A percentile compares a stretch with the other conserved stretches of the same genome.
These are phyloP conservation scores for Mycena galopus DNA, from an alignment of 768 basidiomycete species.

Conservation along the genomic window DNA sequence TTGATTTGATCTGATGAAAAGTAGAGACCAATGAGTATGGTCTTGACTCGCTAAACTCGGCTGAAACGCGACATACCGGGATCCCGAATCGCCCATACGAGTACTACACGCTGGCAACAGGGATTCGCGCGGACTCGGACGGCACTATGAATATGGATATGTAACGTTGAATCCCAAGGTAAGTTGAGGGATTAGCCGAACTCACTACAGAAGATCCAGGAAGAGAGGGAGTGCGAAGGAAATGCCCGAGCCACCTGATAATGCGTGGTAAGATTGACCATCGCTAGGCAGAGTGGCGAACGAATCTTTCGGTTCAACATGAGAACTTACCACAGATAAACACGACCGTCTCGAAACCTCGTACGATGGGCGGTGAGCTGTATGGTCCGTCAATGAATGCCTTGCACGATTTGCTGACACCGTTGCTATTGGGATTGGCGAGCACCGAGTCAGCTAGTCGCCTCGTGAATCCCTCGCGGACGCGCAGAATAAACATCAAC, in stretches of 20 bases:
- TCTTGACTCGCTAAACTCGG: not conserved
- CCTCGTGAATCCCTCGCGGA: constrained; percentile 64
- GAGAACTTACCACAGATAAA: constrained; percentile 57
- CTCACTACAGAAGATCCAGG: constrained; percentile 57
- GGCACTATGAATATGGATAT: constrained; percentile 38
- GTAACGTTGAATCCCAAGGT: not conserved
- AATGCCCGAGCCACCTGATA: constrained; percentile 63
- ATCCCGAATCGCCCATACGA: constrained; percentile 62
- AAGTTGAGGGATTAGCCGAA: constrained; percentile 2
- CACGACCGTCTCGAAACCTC: constrained; percentile 54
- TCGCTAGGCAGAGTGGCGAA: too few species aligned
- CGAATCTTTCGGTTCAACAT: too few species aligned
- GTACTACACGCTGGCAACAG: constrained; percentile 49
- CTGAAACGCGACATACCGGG: constrained; percentile 42
- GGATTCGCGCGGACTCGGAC: constrained; percentile 40
- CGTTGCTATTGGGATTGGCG: not conserved
- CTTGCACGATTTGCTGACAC: constrained; percentile 8
- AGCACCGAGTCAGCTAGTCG: constrained; percentile 42
- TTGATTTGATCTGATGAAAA: constrained; percentile 49
- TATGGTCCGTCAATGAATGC: constrained; percentile 54
- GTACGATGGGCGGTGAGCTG: constrained; percentile 51
- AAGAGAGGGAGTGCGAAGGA: constrained; percentile 62
- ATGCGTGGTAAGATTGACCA: not conserved
- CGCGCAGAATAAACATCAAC: constrained; percentile 63
- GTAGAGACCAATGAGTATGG: not conserved